Percentiles rank a stretch among this genome's conserved stretches.
Conservation (phyloP, 441 rosid species). For the Eruca vesicaria region DNA sequence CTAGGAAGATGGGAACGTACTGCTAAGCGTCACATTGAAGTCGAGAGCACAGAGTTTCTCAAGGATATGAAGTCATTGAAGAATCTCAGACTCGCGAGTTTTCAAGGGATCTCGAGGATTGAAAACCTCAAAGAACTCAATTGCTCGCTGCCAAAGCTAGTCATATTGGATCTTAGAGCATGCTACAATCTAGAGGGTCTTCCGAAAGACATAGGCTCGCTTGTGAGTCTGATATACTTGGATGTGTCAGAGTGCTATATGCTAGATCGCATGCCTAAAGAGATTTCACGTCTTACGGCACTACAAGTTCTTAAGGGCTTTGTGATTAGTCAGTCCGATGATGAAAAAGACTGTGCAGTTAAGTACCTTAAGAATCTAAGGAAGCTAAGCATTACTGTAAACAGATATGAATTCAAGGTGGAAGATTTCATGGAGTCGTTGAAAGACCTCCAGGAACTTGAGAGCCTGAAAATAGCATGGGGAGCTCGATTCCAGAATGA, state of each 20-base stretch:
- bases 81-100: constrained; percentile 46
- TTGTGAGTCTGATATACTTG: constrained; percentile 45
- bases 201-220: constrained; percentile 44
- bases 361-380: constrained; percentile 24
- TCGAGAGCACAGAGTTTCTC: constrained; percentile 50
- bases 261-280: constrained; percentile 52
- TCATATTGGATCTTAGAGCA: constrained; percentile 56
- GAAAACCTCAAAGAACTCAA: constrained; percentile 33
- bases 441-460: constrained; percentile 26
- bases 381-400: constrained; percentile 46
- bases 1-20: constrained; percentile 56
- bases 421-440: constrained; percentile 15
- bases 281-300: constrained; percentile 23
- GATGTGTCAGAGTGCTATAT: constrained; percentile 57
- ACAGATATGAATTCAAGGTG: constrained; percentile 15
- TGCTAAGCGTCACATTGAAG: constrained; percentile 49
- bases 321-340: constrained; percentile 31
- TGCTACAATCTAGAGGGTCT: constrained; percentile 57
- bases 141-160: constrained; percentile 37
- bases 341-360: constrained; percentile 27
- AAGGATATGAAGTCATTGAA: constrained; percentile 38
- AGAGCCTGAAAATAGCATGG: constrained; percentile 48
- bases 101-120: constrained; percentile 64
- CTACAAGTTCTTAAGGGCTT: constrained; percentile 57
- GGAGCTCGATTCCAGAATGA: constrained; percentile 29